Percentiles rank a stretch among this genome's conserved stretches.
phyloP scores from a whole-genome alignment of 2,329 filamentous ascomycete genomes.

The Fusarium bactridioides region DNA sequence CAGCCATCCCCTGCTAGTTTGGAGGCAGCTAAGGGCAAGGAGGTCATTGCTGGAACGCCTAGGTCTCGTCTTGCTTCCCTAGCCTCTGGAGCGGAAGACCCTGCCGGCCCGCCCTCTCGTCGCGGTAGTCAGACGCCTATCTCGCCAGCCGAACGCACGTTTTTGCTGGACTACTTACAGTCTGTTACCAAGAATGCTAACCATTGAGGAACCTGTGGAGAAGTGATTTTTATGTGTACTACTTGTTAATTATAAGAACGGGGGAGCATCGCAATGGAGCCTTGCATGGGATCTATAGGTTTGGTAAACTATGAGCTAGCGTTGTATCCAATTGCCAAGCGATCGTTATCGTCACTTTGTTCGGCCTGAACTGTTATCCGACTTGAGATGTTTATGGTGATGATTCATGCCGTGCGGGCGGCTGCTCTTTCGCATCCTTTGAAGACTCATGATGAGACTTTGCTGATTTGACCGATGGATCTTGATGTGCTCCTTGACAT shows the following conservation, averaged over 20 bases:
- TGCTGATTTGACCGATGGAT: background rate
- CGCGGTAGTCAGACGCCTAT: slow-evolving; percentile 63
- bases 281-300: slow-evolving; percentile 23
- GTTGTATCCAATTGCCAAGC: slow-evolving; percentile 8
- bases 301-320: slow-evolving; percentile 5
- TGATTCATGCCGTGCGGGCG: background rate
- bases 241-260: slow-evolving; percentile 29
- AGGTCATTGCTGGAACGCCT: slow-evolving; percentile 34
- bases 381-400: background rate
- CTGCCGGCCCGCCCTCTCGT: slow-evolving; percentile 44
- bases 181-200: slow-evolving; percentile 55
- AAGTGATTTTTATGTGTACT: slow-evolving; percentile 22
- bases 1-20: slow-evolving; percentile 37
- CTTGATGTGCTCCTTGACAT: background rate
- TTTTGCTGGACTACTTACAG: slow-evolving; percentile 79
- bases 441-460: background rate
- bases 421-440: background rate
- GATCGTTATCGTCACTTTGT: background rate
- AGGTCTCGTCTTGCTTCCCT: slow-evolving; percentile 55
- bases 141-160: slow-evolving; percentile 76
- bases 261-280: slow-evolving; percentile 30
- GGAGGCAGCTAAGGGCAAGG: slow-evolving; percentile 38
- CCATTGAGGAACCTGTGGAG: slow-evolving; percentile 33
- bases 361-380: background rate
- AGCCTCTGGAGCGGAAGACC: slow-evolving; percentile 50